These are phyloP conservation scores for Coleophoma cylindrospora DNA, from an alignment of 2,329 filamentous ascomycete species.

Conservation along the genomic window DNA sequence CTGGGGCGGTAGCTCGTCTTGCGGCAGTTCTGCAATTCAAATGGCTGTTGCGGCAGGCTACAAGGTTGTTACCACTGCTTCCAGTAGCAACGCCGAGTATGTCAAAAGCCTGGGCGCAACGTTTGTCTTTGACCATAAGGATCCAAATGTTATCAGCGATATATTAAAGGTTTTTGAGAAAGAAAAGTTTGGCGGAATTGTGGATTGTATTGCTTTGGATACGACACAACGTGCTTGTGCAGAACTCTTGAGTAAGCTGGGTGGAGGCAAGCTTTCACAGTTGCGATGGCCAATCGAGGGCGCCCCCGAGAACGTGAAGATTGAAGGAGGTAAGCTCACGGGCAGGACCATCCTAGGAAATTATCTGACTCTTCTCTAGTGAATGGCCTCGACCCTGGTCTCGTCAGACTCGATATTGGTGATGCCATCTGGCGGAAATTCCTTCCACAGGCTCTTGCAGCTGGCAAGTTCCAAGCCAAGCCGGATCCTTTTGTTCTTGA, in stretches of 20 bases:
- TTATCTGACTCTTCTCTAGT: constrained; percentile 16
- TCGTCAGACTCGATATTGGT: constrained; percentile 22
- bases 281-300: constrained; percentile 8
- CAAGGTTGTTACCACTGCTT: constrained; percentile 38
- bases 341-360: constrained; percentile 9
- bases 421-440: constrained; percentile 33
- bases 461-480: constrained; percentile 29
- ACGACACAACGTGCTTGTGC: constrained; percentile 19
- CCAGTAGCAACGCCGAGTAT: constrained; percentile 35
- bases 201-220: constrained; percentile 22
- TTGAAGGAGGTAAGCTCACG: constrained; percentile 17
- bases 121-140: constrained; percentile 39
- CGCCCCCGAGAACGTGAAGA: constrained; percentile 17
- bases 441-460: constrained; percentile 31
- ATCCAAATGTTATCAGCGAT: constrained; percentile 8
- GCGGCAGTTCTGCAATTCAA: constrained; percentile 16
- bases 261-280: constrained; percentile 17
- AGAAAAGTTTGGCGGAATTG: constrained; percentile 6
- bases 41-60: constrained; percentile 27
- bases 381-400: constrained; percentile 18
- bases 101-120: constrained; percentile 37
- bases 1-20: constrained; percentile 18
- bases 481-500: constrained; percentile 33
- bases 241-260: constrained; percentile 21
- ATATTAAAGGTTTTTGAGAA: constrained; percentile 9